Percentiles rank a stretch among this genome's conserved stretches.
Conservation (phyloP, 1,284 basidiomycete genomes). For the Ganoderma leucocontextum region DNA sequence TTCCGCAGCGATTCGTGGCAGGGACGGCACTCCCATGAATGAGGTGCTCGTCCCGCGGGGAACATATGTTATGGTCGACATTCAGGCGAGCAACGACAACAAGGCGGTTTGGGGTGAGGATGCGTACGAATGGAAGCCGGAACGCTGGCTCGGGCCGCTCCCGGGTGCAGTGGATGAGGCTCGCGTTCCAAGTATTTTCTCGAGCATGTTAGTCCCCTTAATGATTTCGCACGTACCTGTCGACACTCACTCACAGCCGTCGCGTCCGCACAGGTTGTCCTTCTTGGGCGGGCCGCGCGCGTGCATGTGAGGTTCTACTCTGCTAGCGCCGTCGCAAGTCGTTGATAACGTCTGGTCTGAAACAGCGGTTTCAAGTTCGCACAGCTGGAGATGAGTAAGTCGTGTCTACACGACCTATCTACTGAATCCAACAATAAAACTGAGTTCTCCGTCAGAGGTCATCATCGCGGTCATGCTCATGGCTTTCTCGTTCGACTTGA, state of each 20-base stretch:
- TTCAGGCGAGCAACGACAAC: conserved; percentile 31
- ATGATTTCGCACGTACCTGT: too few species aligned
- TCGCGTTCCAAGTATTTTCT: conserved; percentile 31
- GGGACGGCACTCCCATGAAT: conserved; percentile 26
- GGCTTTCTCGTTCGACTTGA: conserved; percentile 24
- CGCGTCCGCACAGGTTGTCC: conserved; percentile 39
- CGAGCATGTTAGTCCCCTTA: conserved; percentile 27
- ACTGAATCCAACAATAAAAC: background rate
- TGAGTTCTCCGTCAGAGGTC: conserved; percentile 18
- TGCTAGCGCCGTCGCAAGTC: too few species aligned
- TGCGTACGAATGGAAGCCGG: conserved; percentile 35
- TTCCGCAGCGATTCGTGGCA: conserved; percentile 20
- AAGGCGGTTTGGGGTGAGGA: conserved; percentile 35
- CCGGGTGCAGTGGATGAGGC: conserved; percentile 24
- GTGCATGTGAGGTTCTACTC: conserved; percentile 41
- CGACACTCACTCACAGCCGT: too few species aligned
- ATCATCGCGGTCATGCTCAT: conserved; percentile 21
- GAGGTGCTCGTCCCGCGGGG: conserved; percentile 30
- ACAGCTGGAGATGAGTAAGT: conserved; percentile 46
- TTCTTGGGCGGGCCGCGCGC: conserved; percentile 44
- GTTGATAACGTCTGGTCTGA: background rate
- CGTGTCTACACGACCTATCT: background rate
- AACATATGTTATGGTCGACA: conserved; percentile 23
- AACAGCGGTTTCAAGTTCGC: conserved; percentile 46
- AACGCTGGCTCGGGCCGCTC: conserved; percentile 32